Evolutionary conservation across 352 stramenopile genomes (phyloP).

Genomic region (Pythium grandisporangium): DNA sequence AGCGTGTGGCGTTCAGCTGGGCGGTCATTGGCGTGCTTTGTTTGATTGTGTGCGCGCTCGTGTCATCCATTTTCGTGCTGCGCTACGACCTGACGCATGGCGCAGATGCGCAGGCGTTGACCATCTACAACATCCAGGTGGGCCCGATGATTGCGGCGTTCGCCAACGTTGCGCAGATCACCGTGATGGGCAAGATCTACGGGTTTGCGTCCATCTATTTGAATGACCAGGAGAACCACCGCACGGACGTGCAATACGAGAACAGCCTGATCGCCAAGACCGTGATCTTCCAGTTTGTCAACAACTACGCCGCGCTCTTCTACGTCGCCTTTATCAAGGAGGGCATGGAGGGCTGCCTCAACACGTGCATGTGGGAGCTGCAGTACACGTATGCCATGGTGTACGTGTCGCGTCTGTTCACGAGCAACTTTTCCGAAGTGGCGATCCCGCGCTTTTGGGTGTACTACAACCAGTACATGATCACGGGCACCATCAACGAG

Average conservation of each 20-base stretch:
- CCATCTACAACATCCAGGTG: slow-evolving; percentile 52
- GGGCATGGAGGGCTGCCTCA: slow-evolving; percentile 51
- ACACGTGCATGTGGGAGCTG: slow-evolving; percentile 85
- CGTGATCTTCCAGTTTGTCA: slow-evolving; percentile 94
- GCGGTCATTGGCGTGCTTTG: slow-evolving; percentile 72
- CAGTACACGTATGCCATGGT: slow-evolving; percentile 88
- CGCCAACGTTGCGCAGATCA: slow-evolving; percentile 74
- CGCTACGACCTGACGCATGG: slow-evolving; percentile 67
- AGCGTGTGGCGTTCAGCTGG: slow-evolving; percentile 70
- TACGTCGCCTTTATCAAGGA: slow-evolving; percentile 92
- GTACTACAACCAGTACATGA: slow-evolving; percentile 55
- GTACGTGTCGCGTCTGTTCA: slow-evolving; percentile 84
- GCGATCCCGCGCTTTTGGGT: slow-evolving; percentile 65
- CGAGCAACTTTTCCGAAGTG: slow-evolving; percentile 72
- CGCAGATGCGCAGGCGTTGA: slow-evolving; percentile 38
- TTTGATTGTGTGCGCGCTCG: slow-evolving; percentile 61
- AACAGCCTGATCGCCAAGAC: slow-evolving; percentile 93
- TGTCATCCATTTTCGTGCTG: slow-evolving; percentile 71
- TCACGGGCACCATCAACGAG: slow-evolving; percentile 42
- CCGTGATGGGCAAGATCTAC: slow-evolving; percentile 91
- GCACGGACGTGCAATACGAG: slow-evolving; percentile 82
- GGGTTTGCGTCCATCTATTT: slow-evolving; percentile 79
- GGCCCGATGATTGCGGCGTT: slow-evolving; percentile 62
- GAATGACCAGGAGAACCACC: slow-evolving; percentile 92
- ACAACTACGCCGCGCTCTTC: slow-evolving; percentile 93